Percentiles rank a stretch among this genome's conserved stretches.
Evolutionary conservation across 2,329 filamentous ascomycete genomes (phyloP).

Genomic region (Allantophomopsis lycopodina): DNA sequence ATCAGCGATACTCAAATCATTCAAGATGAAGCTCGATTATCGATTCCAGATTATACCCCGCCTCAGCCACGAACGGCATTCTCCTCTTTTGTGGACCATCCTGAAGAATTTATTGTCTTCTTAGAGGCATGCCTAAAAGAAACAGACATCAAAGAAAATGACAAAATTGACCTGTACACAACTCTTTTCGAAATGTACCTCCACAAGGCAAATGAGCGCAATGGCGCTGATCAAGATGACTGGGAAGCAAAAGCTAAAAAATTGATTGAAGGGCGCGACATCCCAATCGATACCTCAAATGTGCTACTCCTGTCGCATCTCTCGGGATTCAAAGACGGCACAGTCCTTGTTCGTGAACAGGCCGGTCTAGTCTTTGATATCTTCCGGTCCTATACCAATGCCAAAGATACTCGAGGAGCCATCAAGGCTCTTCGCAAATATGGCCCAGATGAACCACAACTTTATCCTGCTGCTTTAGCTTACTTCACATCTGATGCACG

Average conservation of each 20-base stretch:
- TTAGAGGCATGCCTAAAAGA: conserved; percentile 76
- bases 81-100: conserved; percentile 90
- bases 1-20: conserved; percentile 37
- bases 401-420: conserved; percentile 80
- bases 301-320: conserved; percentile 86
- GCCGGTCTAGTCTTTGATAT: conserved; percentile 88
- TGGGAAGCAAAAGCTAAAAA: conserved; percentile 90
- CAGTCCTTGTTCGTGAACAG: conserved; percentile 84
- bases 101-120: conserved; percentile 83
- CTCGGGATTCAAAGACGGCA: conserved; percentile 80
- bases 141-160: conserved; percentile 53
- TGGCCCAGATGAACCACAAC: conserved; percentile 75
- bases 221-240: conserved; percentile 54
- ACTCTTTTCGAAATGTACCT: conserved; percentile 98
- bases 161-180: conserved; percentile 80
- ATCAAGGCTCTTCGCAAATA: conserved; percentile 87
- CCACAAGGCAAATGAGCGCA: conserved; percentile 69
- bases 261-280: conserved; percentile 67
- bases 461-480: conserved; percentile 83
- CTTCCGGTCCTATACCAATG: conserved; percentile 87
- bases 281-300: conserved; percentile 87
- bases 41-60: conserved; percentile 50
- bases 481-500: conserved; percentile 82
- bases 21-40: conserved; percentile 24
- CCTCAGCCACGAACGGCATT: conserved; percentile 84